These are phyloP conservation scores for Phalaenopsis equestris DNA, from an alignment of 106 monocot genomes.

Conservation along the genomic window DNA sequence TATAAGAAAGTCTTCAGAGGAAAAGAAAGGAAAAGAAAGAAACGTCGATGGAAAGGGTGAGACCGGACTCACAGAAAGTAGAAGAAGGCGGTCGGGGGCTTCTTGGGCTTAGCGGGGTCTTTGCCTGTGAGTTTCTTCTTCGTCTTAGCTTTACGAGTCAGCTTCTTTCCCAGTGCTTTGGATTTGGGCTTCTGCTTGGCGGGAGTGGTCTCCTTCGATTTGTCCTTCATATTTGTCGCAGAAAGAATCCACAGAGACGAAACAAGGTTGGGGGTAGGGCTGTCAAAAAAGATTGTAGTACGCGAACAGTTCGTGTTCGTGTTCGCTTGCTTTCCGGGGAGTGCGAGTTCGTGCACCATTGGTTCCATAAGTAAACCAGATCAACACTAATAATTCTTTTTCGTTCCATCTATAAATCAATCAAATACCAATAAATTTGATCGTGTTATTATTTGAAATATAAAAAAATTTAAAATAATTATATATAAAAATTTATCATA, in stretches of 20 bases:
- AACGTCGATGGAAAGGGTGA: not conserved
- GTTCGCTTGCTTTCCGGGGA: no score
- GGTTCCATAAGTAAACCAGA: no score
- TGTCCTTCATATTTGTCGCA: not conserved
- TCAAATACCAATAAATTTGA: no score
- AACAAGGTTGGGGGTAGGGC: not conserved
- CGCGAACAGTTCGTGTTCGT: no score
- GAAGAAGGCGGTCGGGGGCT: conserved; percentile 72
- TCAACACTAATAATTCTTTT: no score
- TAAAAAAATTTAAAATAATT: no score
- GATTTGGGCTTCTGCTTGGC: conserved; percentile 1
- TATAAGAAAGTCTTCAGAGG: not conserved
- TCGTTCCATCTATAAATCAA: no score
- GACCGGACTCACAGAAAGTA: conserved; percentile 32
- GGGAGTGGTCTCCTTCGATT: not conserved
- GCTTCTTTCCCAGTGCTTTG: conserved; percentile 35
- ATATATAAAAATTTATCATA: no score
- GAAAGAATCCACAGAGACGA: not conserved
- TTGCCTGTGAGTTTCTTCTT: conserved; percentile 7
- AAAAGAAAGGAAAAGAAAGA: not conserved
- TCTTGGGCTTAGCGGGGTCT: conserved; percentile 45
- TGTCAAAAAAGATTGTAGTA: no score
- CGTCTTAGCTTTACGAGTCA: conserved; percentile 1
- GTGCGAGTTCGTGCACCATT: no score
- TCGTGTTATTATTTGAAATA: no score